Evolutionary conservation across 164 flowering plant species (phyloP).

Genomic region (Saururus chinensis): DNA sequence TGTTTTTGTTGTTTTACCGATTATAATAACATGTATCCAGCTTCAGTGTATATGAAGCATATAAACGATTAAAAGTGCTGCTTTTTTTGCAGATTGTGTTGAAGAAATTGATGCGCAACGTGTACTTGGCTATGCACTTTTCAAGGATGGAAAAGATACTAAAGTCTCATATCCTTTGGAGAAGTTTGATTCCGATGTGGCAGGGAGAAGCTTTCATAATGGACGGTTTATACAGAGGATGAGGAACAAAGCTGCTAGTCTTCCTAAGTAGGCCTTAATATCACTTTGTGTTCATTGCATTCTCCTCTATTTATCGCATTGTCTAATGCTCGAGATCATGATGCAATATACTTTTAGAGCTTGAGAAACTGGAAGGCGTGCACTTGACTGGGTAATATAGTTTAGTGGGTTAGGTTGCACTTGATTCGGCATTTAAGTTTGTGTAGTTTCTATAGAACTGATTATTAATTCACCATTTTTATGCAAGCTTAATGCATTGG

Average conservation of each 20-base stretch:
- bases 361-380: neutral
- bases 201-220: slow-evolving; percentile 95
- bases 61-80: neutral
- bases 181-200: slow-evolving; percentile 69
- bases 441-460: no score
- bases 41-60: no score
- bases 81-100: slow-evolving; percentile 64
- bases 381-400: no score
- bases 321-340: neutral
- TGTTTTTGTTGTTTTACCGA: no score
- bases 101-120: slow-evolving; percentile 83
- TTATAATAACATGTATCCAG: no score
- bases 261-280: slow-evolving; percentile 50
- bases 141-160: slow-evolving; percentile 74
- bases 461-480: no score
- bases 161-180: slow-evolving; percentile 77
- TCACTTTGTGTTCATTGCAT: neutral
- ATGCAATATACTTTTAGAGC: neutral
- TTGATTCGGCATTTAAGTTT: no score
- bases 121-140: slow-evolving; percentile 87
- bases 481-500: no score
- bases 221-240: slow-evolving; percentile 90
- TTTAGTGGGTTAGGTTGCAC: no score
- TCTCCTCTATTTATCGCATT: neutral
- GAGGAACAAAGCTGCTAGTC: slow-evolving; percentile 76